These are phyloP conservation scores for Anastatica hierochuntica DNA, from an alignment of 345 rosid species.

Conservation along the genomic window DNA sequence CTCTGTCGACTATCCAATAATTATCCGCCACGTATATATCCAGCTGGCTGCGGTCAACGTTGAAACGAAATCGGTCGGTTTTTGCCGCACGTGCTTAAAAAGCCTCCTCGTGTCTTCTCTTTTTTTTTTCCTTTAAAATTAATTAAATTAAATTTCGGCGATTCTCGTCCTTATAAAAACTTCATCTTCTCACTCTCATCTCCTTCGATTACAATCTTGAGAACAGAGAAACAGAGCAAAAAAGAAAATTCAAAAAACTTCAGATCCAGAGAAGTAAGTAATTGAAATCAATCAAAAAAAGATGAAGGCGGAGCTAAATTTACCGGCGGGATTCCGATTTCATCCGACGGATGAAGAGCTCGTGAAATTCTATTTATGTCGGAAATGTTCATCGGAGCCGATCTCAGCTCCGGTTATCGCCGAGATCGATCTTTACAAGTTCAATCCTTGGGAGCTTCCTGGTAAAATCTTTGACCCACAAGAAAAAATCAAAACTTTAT, in stretches of 20 bases:
- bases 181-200: slow-evolving; percentile 2
- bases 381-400: slow-evolving; percentile 51
- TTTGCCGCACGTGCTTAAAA: slow-evolving; percentile 26
- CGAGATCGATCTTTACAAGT: slow-evolving; percentile 84
- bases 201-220: slow-evolving; percentile 28
- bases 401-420: slow-evolving; percentile 70
- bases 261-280: not conserved
- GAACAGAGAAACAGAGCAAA: not conserved
- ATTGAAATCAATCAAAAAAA: not conserved
- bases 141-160: not conserved
- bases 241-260: not conserved
- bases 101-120: slow-evolving; percentile 8
- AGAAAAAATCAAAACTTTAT: not conserved
- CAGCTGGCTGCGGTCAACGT: slow-evolving; percentile 31
- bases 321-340: slow-evolving; percentile 91
- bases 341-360: slow-evolving; percentile 94
- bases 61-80: slow-evolving; percentile 23
- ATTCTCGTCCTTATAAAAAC: slow-evolving; percentile 27
- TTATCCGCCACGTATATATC: not conserved
- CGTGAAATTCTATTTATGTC: slow-evolving; percentile 60
- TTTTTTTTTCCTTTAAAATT: not conserved
- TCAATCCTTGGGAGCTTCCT: slow-evolving; percentile 95
- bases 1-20: slow-evolving; percentile 16
- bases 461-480: slow-evolving; percentile 31
- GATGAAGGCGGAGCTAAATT: slow-evolving; percentile 46